Conservation (phyloP, 2,329 filamentous ascomycete genomes). For the Phialophora verrucosa region DNA sequence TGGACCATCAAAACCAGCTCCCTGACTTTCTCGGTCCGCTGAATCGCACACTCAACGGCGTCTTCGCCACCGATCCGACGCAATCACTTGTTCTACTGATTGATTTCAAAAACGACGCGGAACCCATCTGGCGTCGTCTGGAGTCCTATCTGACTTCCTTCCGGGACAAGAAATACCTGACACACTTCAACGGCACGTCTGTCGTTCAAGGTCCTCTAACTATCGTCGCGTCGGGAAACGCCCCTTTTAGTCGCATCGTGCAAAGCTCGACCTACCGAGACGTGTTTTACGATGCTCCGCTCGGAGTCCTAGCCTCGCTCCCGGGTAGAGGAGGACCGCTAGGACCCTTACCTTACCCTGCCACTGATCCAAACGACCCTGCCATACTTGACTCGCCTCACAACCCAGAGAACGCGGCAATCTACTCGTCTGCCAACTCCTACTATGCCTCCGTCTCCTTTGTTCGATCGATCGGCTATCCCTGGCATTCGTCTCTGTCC, state of each 20-base stretch:
- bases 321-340: not conserved
- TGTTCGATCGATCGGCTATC: slow-evolving; percentile 46
- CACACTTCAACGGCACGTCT: slow-evolving; percentile 55
- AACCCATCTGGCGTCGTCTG: slow-evolving; percentile 46
- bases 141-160: slow-evolving; percentile 52
- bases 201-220: slow-evolving; percentile 52
- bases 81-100: slow-evolving; percentile 60
- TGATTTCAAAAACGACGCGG: slow-evolving; percentile 55
- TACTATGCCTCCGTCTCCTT: slow-evolving; percentile 64
- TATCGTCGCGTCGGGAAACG: slow-evolving; percentile 60
- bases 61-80: slow-evolving; percentile 57
- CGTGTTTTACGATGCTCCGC: slow-evolving; percentile 62
- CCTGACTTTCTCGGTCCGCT: slow-evolving; percentile 43
- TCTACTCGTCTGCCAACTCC: slow-evolving; percentile 58
- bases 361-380: not conserved
- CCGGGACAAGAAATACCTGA: slow-evolving; percentile 56
- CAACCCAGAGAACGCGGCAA: not conserved
- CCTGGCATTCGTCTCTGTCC: slow-evolving; percentile 47
- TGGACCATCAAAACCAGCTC: slow-evolving; percentile 56
- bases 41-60: slow-evolving; percentile 45
- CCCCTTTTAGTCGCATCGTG: slow-evolving; percentile 54
- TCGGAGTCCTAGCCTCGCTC: slow-evolving; percentile 45
- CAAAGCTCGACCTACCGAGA: slow-evolving; percentile 56
- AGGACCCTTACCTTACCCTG: not conserved
- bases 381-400: not conserved